Conservation (phyloP, 768 basidiomycete genomes). For the Hypholoma fasciculare region DNA sequence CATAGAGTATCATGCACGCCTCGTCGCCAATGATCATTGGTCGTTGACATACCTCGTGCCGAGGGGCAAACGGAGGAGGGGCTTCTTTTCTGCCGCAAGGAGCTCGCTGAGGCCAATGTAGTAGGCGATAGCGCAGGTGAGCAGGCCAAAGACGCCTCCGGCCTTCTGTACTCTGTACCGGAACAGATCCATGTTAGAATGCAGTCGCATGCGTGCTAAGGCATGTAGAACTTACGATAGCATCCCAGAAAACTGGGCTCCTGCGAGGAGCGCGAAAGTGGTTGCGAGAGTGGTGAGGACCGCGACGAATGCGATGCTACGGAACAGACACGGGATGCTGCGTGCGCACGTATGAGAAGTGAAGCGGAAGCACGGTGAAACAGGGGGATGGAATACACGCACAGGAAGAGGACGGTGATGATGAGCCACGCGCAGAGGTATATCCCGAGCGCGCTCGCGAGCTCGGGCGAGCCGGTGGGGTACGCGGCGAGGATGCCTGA, state of each 20-base stretch:
- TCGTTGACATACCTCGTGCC: conserved; percentile 23
- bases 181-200: neutral
- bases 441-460: conserved; percentile 62
- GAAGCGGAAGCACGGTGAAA: neutral
- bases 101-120: conserved; percentile 45
- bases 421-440: conserved; percentile 70
- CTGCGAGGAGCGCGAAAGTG: conserved; percentile 27
- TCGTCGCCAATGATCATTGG: neutral
- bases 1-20: neutral
- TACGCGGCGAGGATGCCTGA: conserved; percentile 60
- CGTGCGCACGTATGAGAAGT: neutral
- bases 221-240: conserved; percentile 22
- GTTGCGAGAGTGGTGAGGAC: conserved; percentile 25
- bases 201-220: too few species aligned
- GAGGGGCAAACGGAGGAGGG: conserved; percentile 36
- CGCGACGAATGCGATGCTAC: conserved; percentile 24
- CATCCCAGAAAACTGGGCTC: conserved; percentile 28
- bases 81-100: conserved; percentile 33
- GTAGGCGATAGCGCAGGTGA: conserved; percentile 43
- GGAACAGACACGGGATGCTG: conserved; percentile 25
- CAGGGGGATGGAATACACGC: conserved; percentile 22
- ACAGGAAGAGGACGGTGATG: conserved; percentile 65
- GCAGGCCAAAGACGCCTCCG: conserved; percentile 41
- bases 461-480: conserved; percentile 30
- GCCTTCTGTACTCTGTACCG: conserved; percentile 31